Conservation (phyloP, 805 yeast genomes). For the Tetrapisispora phaffii region DNA sequence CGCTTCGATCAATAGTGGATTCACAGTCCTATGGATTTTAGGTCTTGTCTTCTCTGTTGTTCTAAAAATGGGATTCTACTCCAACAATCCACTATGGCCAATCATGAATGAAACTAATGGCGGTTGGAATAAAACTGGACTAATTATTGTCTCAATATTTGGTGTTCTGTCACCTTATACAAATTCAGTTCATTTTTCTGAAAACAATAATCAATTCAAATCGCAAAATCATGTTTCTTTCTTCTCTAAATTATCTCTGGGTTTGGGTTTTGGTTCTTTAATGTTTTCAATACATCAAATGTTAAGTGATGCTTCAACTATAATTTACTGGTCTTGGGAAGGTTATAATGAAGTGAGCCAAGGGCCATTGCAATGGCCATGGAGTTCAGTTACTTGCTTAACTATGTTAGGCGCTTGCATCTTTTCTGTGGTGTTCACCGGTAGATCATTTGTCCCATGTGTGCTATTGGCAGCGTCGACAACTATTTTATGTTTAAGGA, state of each 20-base stretch:
- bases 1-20: slow-evolving; percentile 12
- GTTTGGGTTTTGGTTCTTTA: slow-evolving; percentile 67
- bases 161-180: slow-evolving; percentile 51
- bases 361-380: slow-evolving; percentile 59
- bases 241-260: slow-evolving; percentile 18
- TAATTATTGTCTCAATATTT: slow-evolving; percentile 33
- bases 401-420: slow-evolving; percentile 51
- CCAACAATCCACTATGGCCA: slow-evolving; percentile 96
- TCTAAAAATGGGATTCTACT: slow-evolving; percentile 61
- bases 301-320: slow-evolving; percentile 73
- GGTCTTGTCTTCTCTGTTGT: slow-evolving; percentile 71
- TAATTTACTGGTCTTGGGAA: slow-evolving; percentile 93
- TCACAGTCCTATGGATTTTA: slow-evolving; percentile 26
- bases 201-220: slow-evolving; percentile 11
- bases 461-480: slow-evolving; percentile 25
- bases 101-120: slow-evolving; percentile 79
- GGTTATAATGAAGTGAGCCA: slow-evolving; percentile 88
- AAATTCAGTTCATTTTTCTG: slow-evolving; percentile 18
- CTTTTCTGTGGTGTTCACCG: slow-evolving; percentile 11
- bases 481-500: slow-evolving; percentile 13
- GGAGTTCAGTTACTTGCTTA: slow-evolving; percentile 54
- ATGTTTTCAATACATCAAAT: slow-evolving; percentile 64
- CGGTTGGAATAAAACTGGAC: slow-evolving; percentile 69
- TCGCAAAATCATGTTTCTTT: neutral
- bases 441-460: slow-evolving; percentile 19